phyloP scores from a whole-genome alignment of 2,329 filamentous ascomycete species.

The Fulvia fulva region DNA sequence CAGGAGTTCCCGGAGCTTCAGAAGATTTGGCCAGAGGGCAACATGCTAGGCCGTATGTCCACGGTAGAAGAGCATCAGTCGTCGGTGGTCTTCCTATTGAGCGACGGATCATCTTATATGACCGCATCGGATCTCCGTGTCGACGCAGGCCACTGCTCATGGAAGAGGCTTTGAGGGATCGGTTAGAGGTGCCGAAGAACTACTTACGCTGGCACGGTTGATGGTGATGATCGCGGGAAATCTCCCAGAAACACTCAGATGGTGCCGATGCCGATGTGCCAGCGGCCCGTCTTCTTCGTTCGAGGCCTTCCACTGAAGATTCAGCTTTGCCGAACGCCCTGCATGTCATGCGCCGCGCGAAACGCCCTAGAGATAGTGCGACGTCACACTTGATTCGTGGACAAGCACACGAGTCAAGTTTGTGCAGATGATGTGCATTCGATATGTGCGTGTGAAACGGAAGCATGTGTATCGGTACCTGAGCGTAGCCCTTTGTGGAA shows the following conservation, averaged over 20 bases:
- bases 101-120: slow-evolving; percentile 8
- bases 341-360: neutral
- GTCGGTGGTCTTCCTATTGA: slow-evolving; percentile 4
- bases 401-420: neutral
- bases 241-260: no score
- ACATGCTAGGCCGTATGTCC: slow-evolving; percentile 9
- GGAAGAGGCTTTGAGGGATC: neutral
- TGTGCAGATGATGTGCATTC: neutral
- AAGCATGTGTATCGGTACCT: neutral
- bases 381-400: neutral
- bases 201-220: no score
- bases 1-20: neutral
- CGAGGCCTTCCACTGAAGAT: no score
- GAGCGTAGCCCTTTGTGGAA: neutral
- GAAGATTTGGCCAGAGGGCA: slow-evolving; percentile 4
- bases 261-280: no score
- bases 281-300: no score
- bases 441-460: neutral
- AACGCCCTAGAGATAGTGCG: neutral
- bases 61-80: slow-evolving; percentile 7
- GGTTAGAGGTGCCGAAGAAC: no score
- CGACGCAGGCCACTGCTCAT: neutral
- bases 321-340: neutral
- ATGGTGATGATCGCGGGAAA: no score
- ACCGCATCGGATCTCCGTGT: slow-evolving; percentile 5